These are phyloP conservation scores for Lachancea waltii DNA, from an alignment of 805 yeast genomes.

Conservation along the genomic window DNA sequence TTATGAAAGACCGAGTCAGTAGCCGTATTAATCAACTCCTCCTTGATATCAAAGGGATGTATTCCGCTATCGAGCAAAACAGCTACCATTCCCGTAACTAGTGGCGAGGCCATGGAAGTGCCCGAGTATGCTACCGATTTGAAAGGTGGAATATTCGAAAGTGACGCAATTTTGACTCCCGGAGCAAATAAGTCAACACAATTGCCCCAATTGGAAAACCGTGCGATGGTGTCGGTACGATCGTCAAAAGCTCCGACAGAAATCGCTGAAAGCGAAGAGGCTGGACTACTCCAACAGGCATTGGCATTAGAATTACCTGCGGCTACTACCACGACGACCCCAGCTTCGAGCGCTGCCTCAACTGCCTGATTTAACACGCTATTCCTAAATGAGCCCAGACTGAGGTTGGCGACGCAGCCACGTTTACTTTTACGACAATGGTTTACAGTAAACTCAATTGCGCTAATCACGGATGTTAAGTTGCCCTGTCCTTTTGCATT, in stretches of 20 bases:
- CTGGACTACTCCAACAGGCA: slow-evolving; percentile 85
- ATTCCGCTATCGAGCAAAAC: slow-evolving; percentile 49
- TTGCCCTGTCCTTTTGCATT: slow-evolving; percentile 65
- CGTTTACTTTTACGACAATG: slow-evolving; percentile 38
- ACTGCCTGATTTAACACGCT: slow-evolving; percentile 67
- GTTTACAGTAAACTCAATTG: slow-evolving; percentile 61
- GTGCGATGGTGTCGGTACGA: slow-evolving; percentile 57
- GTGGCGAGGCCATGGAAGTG: slow-evolving; percentile 78
- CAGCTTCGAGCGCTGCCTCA: slow-evolving; percentile 65
- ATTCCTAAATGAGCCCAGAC: slow-evolving; percentile 71
- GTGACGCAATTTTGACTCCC: slow-evolving; percentile 63
- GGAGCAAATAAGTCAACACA: slow-evolving; percentile 85
- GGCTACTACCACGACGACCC: slow-evolving; percentile 68
- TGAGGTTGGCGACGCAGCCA: slow-evolving; percentile 67
- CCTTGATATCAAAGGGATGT: slow-evolving; percentile 36
- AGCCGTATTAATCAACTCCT: slow-evolving; percentile 39
- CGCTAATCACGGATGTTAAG: slow-evolving; percentile 56
- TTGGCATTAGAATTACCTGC: slow-evolving; percentile 79
- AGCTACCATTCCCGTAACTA: slow-evolving; percentile 61
- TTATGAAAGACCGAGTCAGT: slow-evolving; percentile 43
- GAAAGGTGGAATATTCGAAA: slow-evolving; percentile 32
- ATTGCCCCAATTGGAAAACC: slow-evolving; percentile 87
- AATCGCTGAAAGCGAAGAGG: slow-evolving; percentile 62
- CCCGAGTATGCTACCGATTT: slow-evolving; percentile 45
- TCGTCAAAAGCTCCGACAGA: slow-evolving; percentile 91